A percentile compares a stretch with the other conserved stretches of the same genome.
phyloP scores from a whole-genome alignment of 768 basidiomycete genomes.

The Ephemerocybe angulata region DNA sequence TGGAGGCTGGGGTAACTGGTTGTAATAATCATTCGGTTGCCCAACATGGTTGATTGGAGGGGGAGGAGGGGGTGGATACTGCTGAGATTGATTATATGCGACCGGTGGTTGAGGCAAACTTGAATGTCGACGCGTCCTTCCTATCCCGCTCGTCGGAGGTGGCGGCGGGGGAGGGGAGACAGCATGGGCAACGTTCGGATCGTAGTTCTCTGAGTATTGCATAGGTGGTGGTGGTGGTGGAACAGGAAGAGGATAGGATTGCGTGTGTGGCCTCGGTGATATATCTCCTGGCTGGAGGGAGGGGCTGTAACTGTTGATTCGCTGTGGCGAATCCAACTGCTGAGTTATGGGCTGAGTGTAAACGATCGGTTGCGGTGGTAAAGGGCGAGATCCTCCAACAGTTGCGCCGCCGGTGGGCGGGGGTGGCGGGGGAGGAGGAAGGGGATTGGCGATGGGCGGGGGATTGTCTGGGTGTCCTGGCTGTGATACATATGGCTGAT shows the following conservation, averaged over 20 bases:
- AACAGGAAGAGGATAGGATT: conserved; percentile 27
- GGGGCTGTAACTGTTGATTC: conserved; percentile 3
- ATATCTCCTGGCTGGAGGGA: not conserved
- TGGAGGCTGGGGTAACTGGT: conserved; percentile 30
- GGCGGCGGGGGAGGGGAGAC: conserved; percentile 30
- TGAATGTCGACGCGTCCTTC: conserved; percentile 15
- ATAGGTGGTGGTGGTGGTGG: conserved; percentile 22
- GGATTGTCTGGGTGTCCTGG: conserved; percentile 28
- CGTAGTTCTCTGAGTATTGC: conserved; percentile 17
- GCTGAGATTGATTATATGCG: conserved; percentile 33
- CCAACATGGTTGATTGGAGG: conserved; percentile 35
- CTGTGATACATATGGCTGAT: conserved; percentile 14
- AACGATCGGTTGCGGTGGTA: conserved; percentile 28
- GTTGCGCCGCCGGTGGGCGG: conserved; percentile 10
- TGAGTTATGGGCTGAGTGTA: conserved; percentile 43
- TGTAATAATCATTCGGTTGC: conserved; percentile 24
- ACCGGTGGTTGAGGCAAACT: conserved; percentile 51
- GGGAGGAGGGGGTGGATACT: conserved; percentile 28
- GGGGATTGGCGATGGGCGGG: conserved; percentile 28
- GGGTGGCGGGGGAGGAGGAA: conserved; percentile 14
- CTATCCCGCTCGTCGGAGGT: conserved; percentile 16
- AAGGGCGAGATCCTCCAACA: conserved; percentile 15
- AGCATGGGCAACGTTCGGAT: conserved; percentile 14
- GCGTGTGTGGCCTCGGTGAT: conserved; percentile 12
- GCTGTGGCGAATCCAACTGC: conserved; percentile 34